These are phyloP conservation scores for Nicotiana knightiana DNA, from an alignment of 257 asterid genomes.

Conservation along the genomic window DNA sequence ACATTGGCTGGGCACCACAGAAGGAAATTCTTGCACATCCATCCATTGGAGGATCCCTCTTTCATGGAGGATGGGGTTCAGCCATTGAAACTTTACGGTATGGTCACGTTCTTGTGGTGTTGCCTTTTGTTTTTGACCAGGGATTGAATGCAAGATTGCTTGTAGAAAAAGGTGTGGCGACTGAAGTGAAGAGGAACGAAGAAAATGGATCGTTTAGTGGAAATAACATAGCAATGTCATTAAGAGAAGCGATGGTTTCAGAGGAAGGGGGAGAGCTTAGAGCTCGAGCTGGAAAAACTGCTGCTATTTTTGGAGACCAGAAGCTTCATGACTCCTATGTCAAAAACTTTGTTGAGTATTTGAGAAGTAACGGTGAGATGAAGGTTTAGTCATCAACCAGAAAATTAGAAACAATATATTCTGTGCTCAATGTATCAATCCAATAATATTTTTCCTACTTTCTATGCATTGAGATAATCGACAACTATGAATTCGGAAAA, in stretches of 20 bases:
- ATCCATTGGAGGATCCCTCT: slow-evolving; percentile 25
- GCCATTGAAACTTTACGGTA: slow-evolving; percentile 16
- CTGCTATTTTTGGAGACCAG: slow-evolving; percentile 16
- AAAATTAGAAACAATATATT: no score
- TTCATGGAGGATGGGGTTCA: slow-evolving; percentile 38
- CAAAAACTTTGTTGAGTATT: slow-evolving; percentile 13
- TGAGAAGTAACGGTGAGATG: slow-evolving; percentile 4
- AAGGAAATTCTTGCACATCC: slow-evolving; percentile 29
- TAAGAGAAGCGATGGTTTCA: slow-evolving; percentile 20
- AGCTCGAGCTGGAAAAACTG: slow-evolving; percentile 14
- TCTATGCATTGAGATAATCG: no score
- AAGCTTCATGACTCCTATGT: slow-evolving; percentile 8
- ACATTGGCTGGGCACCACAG: slow-evolving; percentile 10
- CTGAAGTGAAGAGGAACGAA: slow-evolving; percentile 24
- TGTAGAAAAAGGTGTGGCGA: slow-evolving; percentile 30
- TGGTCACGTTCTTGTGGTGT: slow-evolving; percentile 19
- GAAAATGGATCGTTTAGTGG: not conserved
- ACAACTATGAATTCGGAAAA: no score
- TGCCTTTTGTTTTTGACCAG: no score
- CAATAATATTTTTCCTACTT: no score
- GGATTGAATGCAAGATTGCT: slow-evolving; percentile 8
- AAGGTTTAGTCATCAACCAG: no score
- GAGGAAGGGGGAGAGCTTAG: not conserved
- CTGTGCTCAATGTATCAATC: no score
- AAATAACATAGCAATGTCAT: slow-evolving; percentile 18